A percentile compares a stretch with the other conserved stretches of the same genome.
Evolutionary conservation across 2,329 filamentous ascomycete species (phyloP).

Genomic region (Fusarium sp.): DNA sequence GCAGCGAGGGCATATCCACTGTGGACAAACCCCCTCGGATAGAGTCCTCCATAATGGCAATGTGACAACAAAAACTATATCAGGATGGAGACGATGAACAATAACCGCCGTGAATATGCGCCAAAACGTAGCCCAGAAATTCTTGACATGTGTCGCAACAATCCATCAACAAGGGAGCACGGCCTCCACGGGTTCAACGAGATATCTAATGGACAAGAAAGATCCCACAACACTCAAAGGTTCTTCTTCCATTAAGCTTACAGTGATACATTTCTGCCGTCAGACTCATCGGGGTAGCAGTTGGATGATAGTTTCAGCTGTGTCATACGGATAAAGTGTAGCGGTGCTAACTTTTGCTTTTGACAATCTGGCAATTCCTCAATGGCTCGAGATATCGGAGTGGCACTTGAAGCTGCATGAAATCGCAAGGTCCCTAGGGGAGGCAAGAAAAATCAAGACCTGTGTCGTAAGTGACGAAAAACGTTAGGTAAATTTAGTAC

Average conservation of each 20-base stretch:
- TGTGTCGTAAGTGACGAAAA: background rate
- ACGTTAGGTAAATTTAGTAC: background rate
- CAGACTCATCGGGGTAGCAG: background rate
- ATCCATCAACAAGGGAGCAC: background rate
- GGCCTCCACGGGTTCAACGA: background rate
- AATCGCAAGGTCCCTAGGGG: background rate
- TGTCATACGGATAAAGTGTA: background rate
- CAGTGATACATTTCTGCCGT: conserved; percentile 1
- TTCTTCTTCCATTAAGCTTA: background rate
- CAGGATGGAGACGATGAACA: background rate
- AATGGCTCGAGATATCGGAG: conserved; percentile 15
- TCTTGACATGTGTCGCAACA: conserved; percentile 8
- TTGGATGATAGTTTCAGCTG: background rate
- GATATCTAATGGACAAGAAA: background rate
- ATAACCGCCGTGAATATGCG: conserved; percentile 21
- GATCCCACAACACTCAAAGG: background rate
- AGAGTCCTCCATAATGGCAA: conserved; percentile 14
- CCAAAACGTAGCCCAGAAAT: background rate
- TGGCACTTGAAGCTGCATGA: conserved; percentile 13
- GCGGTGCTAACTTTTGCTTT: background rate
- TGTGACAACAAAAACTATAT: background rate
- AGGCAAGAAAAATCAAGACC: background rate
- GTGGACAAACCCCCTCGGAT: conserved; percentile 22
- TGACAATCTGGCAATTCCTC: conserved; percentile 19
- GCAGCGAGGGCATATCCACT: conserved; percentile 19